Evolutionary conservation across 495 filamentous ascomycete genomes (phyloP), one percentile per base, ranked within the genome.

Genomic region (Lasiosphaeria hispida): DNA sequence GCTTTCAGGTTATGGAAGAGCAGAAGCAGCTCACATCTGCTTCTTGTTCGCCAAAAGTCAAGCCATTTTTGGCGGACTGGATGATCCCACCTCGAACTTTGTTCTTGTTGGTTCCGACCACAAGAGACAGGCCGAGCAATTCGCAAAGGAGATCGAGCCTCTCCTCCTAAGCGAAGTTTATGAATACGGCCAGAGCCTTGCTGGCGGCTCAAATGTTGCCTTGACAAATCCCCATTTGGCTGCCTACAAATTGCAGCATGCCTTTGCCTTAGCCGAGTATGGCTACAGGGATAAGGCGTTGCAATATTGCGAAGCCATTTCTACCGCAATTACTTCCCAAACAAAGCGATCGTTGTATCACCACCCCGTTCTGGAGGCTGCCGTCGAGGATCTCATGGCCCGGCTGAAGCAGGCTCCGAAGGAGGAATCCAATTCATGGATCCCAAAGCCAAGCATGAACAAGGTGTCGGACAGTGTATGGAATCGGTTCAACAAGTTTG

Each of bases 391-490:
- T 64, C 78, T 97, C 11, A 85, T 83, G 66, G 87, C 85, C 52
- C 83, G 94, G 18, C 77, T 97, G 39, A 88, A 85, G 50, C 90
- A 93, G 71, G 88, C 92, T 3, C 89, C 90, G 18, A 89, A 85
- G 59, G 91, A 94, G 59, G 79, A 79, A 44, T 75, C 75, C 8
- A 74, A 71, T 51, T 82, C 78, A 1, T 96, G 92, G 91, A 92
- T 97, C 40, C 88, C 90, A 1, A 94, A 90, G 69, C 90, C 95
- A 10, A 97, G 85, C 72, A 93, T 97, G 81, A 91, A 94, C 68
- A 96, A 92, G 67, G 90, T 97, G 0, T 95, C 90, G 13, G 88
- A 84, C 44, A 87, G 86, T 13, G 83, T 97, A 69, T 93, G 89
- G 85, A 88, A 85, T 50, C 89, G 85, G 34, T 96, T 99, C 74